Base-by-base conservation (phyloP, 1,139 yeast genomes). In the Trichomonascaceae sp. region DNA sequence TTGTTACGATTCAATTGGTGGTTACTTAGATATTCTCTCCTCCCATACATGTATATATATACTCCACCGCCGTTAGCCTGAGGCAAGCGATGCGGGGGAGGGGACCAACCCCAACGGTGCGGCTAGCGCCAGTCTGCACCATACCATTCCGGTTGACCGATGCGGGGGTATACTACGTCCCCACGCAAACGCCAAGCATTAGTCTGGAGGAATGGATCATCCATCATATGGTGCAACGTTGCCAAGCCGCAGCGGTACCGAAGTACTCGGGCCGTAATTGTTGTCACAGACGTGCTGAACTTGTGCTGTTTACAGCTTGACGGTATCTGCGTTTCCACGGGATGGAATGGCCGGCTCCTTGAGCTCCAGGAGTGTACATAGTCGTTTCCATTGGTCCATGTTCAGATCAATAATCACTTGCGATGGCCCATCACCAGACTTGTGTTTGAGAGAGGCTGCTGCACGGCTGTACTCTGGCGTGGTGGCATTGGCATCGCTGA, bases 341-440 rank as follows among this genome's bases (percentile, higher is more conserved):
- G 40, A 32, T 13, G 33, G 30, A 15, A 48, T 41, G n/a, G 41
- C 34, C 5, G 51, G 44, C 23, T 41, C 43, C 5, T 38, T 37
- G 13, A 42, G 31, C 11, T 41, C 46, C 32, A 44, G 40, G 6
- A 41, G 37, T 8, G 43, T 42, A 23, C 44, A 34, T 23, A 79
- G 52, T 16, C 56, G 56, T 37, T 59, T 43, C 93, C 93, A 82
- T 0, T 81, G 69, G 1, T 56, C 61, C 48, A 72, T 67, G 45
- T 79, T 81, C 46, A 84, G 57, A 29, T 76, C 73, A 30, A 87
- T 78, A 14, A 84, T 76, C 39, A 78, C 71, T 54, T 82, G 94
- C 31, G 28, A 20, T n/a, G n/a, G n/a, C n/a, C 33, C 17, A 6
- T 18, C 26, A 27, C 5, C 17, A 6, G 28, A 8, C 14, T 29